Percentiles rank a stretch among this genome's conserved stretches.
Conservation (phyloP, 2,329 filamentous ascomycete species). For the Clarireedia hainanense region DNA sequence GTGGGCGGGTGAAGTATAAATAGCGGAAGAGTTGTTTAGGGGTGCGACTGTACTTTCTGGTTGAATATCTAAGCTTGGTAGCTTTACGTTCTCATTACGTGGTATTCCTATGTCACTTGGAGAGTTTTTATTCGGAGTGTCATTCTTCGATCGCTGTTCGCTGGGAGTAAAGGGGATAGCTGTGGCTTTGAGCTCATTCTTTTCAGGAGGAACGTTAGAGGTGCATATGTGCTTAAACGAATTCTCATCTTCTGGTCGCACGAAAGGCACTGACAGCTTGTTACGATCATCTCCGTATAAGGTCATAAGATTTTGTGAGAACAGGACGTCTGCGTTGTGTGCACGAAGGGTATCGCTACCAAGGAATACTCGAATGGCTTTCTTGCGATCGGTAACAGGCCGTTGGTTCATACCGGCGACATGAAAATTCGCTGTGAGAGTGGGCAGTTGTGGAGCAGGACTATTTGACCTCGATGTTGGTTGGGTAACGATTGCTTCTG, state of each 20-base stretch:
- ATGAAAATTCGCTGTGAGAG: slow-evolving; percentile 71
- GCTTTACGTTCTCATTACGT: slow-evolving; percentile 9
- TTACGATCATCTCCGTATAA: slow-evolving; percentile 80
- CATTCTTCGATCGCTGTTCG: slow-evolving; percentile 21
- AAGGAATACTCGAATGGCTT: slow-evolving; percentile 74
- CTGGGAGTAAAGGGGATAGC: slow-evolving; percentile 26
- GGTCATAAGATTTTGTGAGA: slow-evolving; percentile 85
- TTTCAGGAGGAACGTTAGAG: slow-evolving; percentile 45
- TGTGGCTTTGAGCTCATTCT: slow-evolving; percentile 46
- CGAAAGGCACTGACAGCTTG: slow-evolving; percentile 83
- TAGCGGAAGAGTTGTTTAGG: slow-evolving; percentile 14
- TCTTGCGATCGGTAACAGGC: slow-evolving; percentile 43
- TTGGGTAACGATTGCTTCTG: slow-evolving; percentile 78
- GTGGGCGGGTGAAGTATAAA: slow-evolving; percentile 11
- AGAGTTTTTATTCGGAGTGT: slow-evolving; percentile 1
- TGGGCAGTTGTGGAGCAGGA: slow-evolving; percentile 71
- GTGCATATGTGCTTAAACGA: slow-evolving; percentile 73
- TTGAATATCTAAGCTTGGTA: slow-evolving; percentile 7
- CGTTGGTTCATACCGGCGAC: slow-evolving; percentile 53
- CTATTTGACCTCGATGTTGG: slow-evolving; percentile 65
- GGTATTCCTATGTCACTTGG: slow-evolving; percentile 9
- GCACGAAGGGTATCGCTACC: slow-evolving; percentile 81
- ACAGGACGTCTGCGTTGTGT: slow-evolving; percentile 82
- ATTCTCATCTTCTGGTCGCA: slow-evolving; percentile 80
- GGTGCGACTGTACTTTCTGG: slow-evolving; percentile 11